Conservation (phyloP, 192 early-diverging fungal species). For the Backusella morwellensis region DNA sequence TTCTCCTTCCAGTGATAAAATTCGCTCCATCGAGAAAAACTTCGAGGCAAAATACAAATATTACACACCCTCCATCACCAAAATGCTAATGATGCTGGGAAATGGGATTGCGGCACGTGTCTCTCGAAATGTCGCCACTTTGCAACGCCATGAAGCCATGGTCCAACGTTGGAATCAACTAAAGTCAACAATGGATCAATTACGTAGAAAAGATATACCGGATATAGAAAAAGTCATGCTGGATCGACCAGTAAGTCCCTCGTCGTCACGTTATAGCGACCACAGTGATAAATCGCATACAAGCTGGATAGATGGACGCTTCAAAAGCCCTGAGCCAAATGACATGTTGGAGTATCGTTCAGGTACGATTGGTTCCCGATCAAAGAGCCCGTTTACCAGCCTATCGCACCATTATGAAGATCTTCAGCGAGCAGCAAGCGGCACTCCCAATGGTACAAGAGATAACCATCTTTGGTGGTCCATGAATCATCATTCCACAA, state of each 20-base stretch:
- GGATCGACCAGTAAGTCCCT: slow-evolving; percentile 31
- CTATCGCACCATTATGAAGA: slow-evolving; percentile 18
- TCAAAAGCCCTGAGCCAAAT: slow-evolving; percentile 28
- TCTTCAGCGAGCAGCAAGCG: slow-evolving; percentile 11
- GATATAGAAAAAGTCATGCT: slow-evolving; percentile 28
- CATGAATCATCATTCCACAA: slow-evolving; percentile 9
- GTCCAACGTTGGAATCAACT: slow-evolving; percentile 52
- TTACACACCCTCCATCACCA: slow-evolving; percentile 50
- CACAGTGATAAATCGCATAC: slow-evolving; percentile 23
- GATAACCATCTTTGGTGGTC: slow-evolving; percentile 21
- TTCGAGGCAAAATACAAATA: slow-evolving; percentile 60
- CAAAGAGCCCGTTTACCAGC: slow-evolving; percentile 19
- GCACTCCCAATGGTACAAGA: slow-evolving; percentile 14
- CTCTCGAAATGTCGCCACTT: slow-evolving; percentile 40
- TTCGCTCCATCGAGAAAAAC: slow-evolving; percentile 48
- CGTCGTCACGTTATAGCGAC: slow-evolving; percentile 32
- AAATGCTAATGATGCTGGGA: slow-evolving; percentile 56
- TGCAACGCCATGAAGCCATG: slow-evolving; percentile 47
- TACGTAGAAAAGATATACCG: slow-evolving; percentile 30
- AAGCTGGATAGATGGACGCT: slow-evolving; percentile 20
- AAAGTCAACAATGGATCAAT: slow-evolving; percentile 30
- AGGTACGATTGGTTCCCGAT: slow-evolving; percentile 1
- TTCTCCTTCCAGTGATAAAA: slow-evolving; percentile 37
- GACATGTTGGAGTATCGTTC: neutral
- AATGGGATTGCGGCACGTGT: slow-evolving; percentile 49